phyloP scores from a whole-genome alignment of 768 basidiomycete species.

The Multifurca ochricompacta region DNA sequence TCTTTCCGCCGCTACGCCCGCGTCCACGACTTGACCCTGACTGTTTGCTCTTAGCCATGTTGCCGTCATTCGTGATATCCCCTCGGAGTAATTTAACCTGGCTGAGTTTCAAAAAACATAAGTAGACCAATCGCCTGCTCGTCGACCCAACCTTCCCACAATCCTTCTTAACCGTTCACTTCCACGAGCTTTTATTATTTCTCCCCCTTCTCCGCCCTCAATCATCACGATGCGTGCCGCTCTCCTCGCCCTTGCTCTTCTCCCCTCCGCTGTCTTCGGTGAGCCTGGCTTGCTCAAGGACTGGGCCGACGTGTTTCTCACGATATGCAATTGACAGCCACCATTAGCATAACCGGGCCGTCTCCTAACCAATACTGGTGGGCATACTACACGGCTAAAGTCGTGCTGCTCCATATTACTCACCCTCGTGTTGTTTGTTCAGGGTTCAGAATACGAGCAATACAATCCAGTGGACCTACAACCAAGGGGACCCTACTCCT shows the following conservation, averaged over 20 bases:
- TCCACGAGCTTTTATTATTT: constrained; percentile 2
- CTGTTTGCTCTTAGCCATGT: constrained; percentile 12
- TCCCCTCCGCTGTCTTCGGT: constrained; percentile 25
- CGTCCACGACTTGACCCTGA: not conserved
- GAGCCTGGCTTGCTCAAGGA: not conserved
- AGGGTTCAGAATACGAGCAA: constrained; percentile 33
- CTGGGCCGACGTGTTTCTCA: not conserved
- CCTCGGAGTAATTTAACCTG: not conserved
- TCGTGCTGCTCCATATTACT: not conserved
- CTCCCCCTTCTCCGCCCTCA: too few species aligned
- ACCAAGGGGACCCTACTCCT: constrained; percentile 28
- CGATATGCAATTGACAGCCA: constrained; percentile 17
- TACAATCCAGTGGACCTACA: constrained; percentile 30
- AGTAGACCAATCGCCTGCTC: not conserved
- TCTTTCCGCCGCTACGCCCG: not conserved
- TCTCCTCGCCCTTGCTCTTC: constrained; percentile 23
- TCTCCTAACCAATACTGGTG: constrained; percentile 29
- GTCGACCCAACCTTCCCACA: too few species aligned
- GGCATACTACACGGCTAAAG: not conserved
- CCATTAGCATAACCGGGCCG: constrained; percentile 28
- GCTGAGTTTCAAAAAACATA: constrained; percentile 16
- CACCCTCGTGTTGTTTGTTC: not conserved
- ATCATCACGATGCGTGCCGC: constrained; percentile 26
- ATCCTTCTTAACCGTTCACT: not conserved
- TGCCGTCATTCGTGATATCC: not conserved